Conservation (phyloP, 768 basidiomycete species). For the Rickenella mellea region DNA sequence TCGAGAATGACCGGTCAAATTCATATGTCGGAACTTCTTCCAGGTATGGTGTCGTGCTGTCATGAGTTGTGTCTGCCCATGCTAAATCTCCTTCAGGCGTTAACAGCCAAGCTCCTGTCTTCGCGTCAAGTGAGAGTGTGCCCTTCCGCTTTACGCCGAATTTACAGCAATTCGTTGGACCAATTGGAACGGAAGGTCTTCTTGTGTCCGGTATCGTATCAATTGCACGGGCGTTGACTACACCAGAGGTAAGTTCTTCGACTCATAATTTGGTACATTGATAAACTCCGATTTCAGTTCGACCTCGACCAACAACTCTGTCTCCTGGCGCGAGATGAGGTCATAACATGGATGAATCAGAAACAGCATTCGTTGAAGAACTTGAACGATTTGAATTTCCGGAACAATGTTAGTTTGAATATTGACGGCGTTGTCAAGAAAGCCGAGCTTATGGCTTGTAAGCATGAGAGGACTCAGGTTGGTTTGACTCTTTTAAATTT, state of each 20-base stretch:
- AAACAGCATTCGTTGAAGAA: conserved; percentile 47
- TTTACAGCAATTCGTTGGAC: conserved; percentile 87
- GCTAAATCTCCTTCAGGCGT: conserved; percentile 12
- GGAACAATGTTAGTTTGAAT: conserved; percentile 43
- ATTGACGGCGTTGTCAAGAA: conserved; percentile 69
- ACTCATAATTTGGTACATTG: conserved; percentile 4
- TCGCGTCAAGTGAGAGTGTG: conserved; percentile 76
- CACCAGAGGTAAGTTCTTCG: conserved; percentile 64
- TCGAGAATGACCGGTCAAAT: conserved; percentile 86
- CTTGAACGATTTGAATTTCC: conserved; percentile 50
- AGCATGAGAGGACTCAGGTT: conserved; percentile 78
- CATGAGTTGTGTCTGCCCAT: neutral
- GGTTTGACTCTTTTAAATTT: conserved; percentile 8
- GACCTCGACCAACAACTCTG: conserved; percentile 89
- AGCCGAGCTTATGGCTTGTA: conserved; percentile 79
- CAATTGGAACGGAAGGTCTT: conserved; percentile 82
- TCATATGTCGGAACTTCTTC: conserved; percentile 87
- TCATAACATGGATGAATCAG: conserved; percentile 62
- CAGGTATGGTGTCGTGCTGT: conserved; percentile 38
- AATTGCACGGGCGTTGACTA: conserved; percentile 81
- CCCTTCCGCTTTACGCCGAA: conserved; percentile 98
- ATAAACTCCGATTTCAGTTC: conserved; percentile 39
- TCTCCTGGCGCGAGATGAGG: conserved; percentile 89
- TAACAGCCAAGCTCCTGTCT: conserved; percentile 41
- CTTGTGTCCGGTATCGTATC: conserved; percentile 83